Evolutionary conservation across 73 alveolate species (phyloP).

Genomic region (Tetrahymena malaccensis): DNA sequence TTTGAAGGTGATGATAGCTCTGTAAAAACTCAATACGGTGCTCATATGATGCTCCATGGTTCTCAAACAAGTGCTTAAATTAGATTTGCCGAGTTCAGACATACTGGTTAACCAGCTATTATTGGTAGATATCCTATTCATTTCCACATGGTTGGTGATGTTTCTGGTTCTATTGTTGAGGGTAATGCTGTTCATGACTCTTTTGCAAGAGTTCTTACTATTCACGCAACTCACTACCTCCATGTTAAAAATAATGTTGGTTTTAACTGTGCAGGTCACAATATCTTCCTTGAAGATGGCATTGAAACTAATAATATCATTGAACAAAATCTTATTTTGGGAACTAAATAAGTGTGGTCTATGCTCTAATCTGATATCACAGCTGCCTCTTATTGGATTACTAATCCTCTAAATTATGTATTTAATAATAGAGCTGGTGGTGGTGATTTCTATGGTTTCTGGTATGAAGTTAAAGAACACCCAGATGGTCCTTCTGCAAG

Average conservation of each 20-base stretch:
- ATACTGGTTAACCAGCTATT: slow-evolving; percentile 72
- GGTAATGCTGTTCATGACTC: slow-evolving; percentile 71
- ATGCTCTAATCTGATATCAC: slow-evolving; percentile 69
- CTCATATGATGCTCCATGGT: slow-evolving; percentile 62
- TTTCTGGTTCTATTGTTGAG: slow-evolving; percentile 55
- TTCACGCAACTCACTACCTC: slow-evolving; percentile 65
- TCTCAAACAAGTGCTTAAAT: slow-evolving; percentile 59
- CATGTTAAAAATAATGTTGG: slow-evolving; percentile 59
- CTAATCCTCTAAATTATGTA: slow-evolving; percentile 66
- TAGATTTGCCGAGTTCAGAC: slow-evolving; percentile 51
- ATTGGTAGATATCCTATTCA: slow-evolving; percentile 86
- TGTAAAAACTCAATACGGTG: slow-evolving; percentile 47
- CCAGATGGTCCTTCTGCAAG: slow-evolving; percentile 73
- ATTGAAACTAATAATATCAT: slow-evolving; percentile 57
- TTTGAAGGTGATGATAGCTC: slow-evolving; percentile 62
- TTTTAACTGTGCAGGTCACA: slow-evolving; percentile 70
- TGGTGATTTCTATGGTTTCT: slow-evolving; percentile 71
- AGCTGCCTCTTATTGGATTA: slow-evolving; percentile 80
- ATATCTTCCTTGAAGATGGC: slow-evolving; percentile 78
- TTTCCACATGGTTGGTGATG: slow-evolving; percentile 69
- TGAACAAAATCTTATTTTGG: slow-evolving; percentile 51
- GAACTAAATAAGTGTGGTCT: slow-evolving; percentile 43
- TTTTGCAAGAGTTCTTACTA: slow-evolving; percentile 68
- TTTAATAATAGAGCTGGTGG: slow-evolving; percentile 76
- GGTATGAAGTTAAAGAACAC: slow-evolving; percentile 60